These are phyloP conservation scores for Claviceps sp. DNA, from an alignment of 2,329 filamentous ascomycete genomes.

Conservation along the genomic window DNA sequence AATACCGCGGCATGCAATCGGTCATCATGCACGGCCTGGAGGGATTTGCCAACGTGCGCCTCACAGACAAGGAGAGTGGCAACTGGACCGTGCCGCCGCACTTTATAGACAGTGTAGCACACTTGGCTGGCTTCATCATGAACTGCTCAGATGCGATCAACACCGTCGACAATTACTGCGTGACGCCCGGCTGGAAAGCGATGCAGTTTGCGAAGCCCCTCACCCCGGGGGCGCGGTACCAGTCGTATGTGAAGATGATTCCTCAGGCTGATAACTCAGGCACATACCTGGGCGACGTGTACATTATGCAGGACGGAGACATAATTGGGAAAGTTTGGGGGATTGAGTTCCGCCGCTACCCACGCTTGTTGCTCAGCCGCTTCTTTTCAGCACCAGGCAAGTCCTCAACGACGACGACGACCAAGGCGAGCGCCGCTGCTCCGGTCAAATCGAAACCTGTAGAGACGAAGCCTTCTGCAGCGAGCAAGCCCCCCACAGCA, in stretches of 20 bases:
- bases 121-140: constrained; percentile 48
- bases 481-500: background rate
- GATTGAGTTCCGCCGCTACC: constrained; percentile 53
- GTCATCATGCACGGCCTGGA: constrained; percentile 40
- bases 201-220: constrained; percentile 37
- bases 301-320: constrained; percentile 37
- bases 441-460: background rate
- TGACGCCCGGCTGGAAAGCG: constrained; percentile 43
- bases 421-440: background rate
- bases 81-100: constrained; percentile 38
- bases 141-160: constrained; percentile 42
- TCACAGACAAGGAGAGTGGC: constrained; percentile 7
- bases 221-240: constrained; percentile 32
- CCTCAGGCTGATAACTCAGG: constrained; percentile 28
- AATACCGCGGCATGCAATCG: constrained; percentile 43
- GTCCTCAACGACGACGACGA: constrained; percentile 9
- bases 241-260: constrained; percentile 46
- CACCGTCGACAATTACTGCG: constrained; percentile 37
- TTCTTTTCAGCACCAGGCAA: constrained; percentile 36
- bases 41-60: constrained; percentile 22
- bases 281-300: constrained; percentile 36
- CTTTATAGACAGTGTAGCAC: constrained; percentile 45
- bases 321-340: constrained; percentile 38
- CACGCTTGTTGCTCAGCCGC: constrained; percentile 51
- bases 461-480: background rate